Evolutionary conservation across 2,329 filamentous ascomycete genomes (phyloP).

Genomic region (Colletotrichum australisinense): DNA sequence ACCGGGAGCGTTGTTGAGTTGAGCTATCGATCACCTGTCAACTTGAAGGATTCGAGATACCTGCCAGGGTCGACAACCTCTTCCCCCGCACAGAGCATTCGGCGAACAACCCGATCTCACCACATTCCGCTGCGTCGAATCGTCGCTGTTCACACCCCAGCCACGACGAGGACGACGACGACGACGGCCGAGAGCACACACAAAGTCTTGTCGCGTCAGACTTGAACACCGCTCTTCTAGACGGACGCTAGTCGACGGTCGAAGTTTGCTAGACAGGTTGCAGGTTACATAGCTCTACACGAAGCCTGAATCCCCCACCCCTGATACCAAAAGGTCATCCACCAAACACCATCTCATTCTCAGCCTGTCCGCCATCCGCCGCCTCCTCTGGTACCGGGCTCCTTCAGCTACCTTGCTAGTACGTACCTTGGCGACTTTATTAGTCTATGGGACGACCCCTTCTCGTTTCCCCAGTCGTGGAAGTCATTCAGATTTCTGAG

Average conservation of each 20-base stretch:
- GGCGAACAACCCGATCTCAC: conserved; percentile 2
- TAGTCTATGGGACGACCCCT: not conserved
- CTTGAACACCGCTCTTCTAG: not conserved
- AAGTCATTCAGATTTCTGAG: conserved; percentile 2
- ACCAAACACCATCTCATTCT: not conserved
- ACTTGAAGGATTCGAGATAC: not conserved
- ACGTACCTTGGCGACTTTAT: conserved; percentile 13
- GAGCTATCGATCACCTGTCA: not conserved
- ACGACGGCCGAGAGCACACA: not conserved
- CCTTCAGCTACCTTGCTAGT: not conserved
- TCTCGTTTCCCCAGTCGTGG: conserved; percentile 8
- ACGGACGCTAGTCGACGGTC: not conserved
- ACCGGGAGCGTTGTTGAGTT: not conserved
- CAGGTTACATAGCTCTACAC: conserved; percentile 1
- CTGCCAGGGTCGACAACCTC: not conserved
- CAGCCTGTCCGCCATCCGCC: not conserved
- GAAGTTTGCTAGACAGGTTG: not conserved
- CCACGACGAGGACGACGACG: not conserved
- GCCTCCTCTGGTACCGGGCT: not conserved
- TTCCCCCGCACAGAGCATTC: not conserved
- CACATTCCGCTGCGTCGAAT: not conserved
- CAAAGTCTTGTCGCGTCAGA: not conserved
- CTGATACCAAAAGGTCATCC: not conserved
- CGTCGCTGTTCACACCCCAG: not conserved
- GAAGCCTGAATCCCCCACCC: not conserved